These are phyloP conservation scores for Penicillium silybi DNA, from an alignment of 495 filamentous ascomycete genomes.

Conservation along the genomic window DNA sequence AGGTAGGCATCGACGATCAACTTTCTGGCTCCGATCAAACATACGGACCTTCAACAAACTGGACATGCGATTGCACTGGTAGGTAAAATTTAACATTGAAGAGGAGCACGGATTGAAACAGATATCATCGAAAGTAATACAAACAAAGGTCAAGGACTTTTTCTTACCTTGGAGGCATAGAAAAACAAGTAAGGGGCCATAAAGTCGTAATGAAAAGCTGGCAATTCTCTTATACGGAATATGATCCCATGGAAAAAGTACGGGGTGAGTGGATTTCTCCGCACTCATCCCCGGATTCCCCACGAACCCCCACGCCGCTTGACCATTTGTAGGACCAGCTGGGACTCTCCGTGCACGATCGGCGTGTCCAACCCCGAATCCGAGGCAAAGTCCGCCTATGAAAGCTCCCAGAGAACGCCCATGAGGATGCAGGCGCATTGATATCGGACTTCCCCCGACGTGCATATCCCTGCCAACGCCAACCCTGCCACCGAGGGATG, in stretches of 20 bases:
- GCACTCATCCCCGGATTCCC: slow-evolving; percentile 10
- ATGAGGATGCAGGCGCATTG: background rate
- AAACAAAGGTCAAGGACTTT: too few relatives aligned
- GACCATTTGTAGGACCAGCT: background rate
- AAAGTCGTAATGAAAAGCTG: too few relatives aligned
- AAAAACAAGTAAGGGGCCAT: too few relatives aligned
- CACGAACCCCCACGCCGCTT: slow-evolving; percentile 19
- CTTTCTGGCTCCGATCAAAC: background rate
- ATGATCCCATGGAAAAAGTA: background rate
- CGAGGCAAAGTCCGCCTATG: slow-evolving; percentile 5
- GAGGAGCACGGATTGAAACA: background rate
- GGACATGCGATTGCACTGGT: background rate
- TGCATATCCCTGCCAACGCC: background rate
- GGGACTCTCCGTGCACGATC: background rate
- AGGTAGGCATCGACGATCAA: slow-evolving; percentile 33
- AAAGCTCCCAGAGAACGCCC: background rate
- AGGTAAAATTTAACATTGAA: background rate
- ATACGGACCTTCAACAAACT: background rate
- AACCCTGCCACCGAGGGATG: background rate
- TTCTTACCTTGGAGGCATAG: too few relatives aligned
- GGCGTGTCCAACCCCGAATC: background rate
- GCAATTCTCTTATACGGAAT: background rate
- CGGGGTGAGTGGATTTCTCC: background rate
- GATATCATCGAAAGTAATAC: too few relatives aligned
- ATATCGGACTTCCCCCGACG: slow-evolving; percentile 19